A percentile compares a stretch with the other conserved stretches of the same genome.
Conservation (phyloP, 169 alveolate species). For the Plasmodium knowlesi region DNA sequence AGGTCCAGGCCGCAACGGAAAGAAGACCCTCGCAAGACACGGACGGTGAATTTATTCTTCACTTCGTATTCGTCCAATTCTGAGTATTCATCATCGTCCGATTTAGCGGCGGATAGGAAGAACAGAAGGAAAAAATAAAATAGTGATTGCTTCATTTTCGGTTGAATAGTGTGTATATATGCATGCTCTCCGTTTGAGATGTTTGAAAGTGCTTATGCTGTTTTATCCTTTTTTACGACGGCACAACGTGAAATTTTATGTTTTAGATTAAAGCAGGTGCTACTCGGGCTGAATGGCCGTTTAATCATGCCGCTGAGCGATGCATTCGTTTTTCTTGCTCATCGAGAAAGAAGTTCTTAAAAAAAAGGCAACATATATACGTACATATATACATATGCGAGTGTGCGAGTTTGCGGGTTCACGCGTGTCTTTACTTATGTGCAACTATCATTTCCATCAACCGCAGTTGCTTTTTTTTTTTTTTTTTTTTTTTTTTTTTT, state of each 20-base stretch:
- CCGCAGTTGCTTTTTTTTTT: not conserved
- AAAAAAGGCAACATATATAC: not conserved
- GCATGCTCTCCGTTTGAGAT: not conserved
- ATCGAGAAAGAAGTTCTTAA: not conserved
- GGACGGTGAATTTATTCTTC: constrained; percentile 48
- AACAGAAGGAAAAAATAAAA: constrained; percentile 13
- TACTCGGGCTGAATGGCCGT: not conserved
- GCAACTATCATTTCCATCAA: not conserved
- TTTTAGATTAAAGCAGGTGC: not conserved
- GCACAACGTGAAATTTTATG: not conserved
- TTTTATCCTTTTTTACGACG: not conserved
- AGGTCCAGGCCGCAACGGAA: constrained; percentile 45
- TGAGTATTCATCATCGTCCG: constrained; percentile 26
- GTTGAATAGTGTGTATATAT: not conserved
- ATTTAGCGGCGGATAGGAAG: constrained; percentile 6
- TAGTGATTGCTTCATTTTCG: constrained; percentile 10
- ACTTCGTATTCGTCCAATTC: constrained; percentile 34
- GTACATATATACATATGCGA: not conserved
- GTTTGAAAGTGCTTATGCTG: not conserved
- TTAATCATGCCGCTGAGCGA: not conserved
- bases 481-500: not conserved
- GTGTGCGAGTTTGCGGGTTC: not conserved
- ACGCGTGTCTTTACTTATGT: not conserved
- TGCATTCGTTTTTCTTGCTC: not conserved
- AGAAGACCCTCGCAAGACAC: constrained; percentile 45